phyloP scores from a whole-genome alignment of 129 eudicot species.

The Artemisia annua region DNA sequence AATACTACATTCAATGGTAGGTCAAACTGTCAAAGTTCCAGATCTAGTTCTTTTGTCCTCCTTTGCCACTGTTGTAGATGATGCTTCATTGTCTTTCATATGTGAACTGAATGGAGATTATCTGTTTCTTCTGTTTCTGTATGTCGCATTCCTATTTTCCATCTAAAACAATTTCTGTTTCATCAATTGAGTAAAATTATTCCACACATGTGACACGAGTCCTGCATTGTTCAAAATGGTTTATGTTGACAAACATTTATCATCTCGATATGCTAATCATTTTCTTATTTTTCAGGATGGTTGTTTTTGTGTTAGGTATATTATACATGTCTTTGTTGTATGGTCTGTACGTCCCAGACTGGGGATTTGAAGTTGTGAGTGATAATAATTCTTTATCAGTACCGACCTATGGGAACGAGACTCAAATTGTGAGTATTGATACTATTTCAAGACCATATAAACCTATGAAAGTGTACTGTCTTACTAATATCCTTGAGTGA shows the following conservation, averaged over 20 bases:
- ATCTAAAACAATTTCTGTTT: not conserved
- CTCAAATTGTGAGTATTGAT: constrained; percentile 51
- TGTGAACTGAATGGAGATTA: not conserved
- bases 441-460: constrained; percentile 1
- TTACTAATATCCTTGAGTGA: constrained; percentile 5
- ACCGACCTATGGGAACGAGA: constrained; percentile 39
- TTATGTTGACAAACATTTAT: not conserved
- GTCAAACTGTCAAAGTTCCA: too few relatives aligned
- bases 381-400: constrained; percentile 24
- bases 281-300: constrained; percentile 42
- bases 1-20: constrained; percentile 79
- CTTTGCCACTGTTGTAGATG: not conserved
- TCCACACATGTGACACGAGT: constrained; percentile 15
- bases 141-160: not conserved
- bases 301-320: constrained; percentile 40
- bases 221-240: constrained; percentile 17
- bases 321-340: constrained; percentile 73
- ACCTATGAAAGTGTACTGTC: not conserved
- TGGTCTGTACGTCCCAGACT: constrained; percentile 85
- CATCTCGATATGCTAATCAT: constrained; percentile 13
- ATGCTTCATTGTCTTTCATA: too few relatives aligned
- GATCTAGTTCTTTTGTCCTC: too few relatives aligned
- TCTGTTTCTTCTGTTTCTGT: constrained; percentile 12
- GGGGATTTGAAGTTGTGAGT: constrained; percentile 58
- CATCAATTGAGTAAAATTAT: constrained; percentile 14